Evolutionary conservation across 2,329 filamentous ascomycete genomes (phyloP), one percentile per base, ranked within the genome.

Genomic region (Tolypocladium pustulatum): DNA sequence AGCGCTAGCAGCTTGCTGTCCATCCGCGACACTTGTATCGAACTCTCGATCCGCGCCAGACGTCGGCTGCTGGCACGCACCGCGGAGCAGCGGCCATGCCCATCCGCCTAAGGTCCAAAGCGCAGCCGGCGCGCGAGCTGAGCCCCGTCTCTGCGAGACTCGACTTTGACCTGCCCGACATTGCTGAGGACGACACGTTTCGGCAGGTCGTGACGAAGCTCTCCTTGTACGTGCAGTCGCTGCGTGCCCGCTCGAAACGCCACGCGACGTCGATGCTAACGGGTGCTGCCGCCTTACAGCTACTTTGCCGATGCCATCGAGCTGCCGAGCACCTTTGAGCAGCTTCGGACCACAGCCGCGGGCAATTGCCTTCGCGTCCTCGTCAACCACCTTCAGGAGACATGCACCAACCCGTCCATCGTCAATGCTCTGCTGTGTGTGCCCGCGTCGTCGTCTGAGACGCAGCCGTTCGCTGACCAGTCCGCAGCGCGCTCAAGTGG

Each of bases 391-490:
- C 77, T 92, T 36, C 80, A 79, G 57, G 69, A 78, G 27, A 79
- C 79, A 25, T 86, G 86, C 65, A 84, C 83, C 59, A 88, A 91
- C 68, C 84, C 82, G 6, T 83, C 82, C 60, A 82, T 90, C 58
- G 85, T 91, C 52, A 88, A 87, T 66, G 87, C 88, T 55, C 75
- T 92, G 37, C 75, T 92, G 86, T 90, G 75, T 70, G 85, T 32
- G 36, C 17, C 22, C 32, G 1, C 30, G 17, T 10, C 49, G 12
- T 27, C 36, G 27, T 8, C 10, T 20, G 25, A 58, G 59, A 34
- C 32, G 41, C 54, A 57, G 61, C 32, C 37, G 20, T 64, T 25
- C 65, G 58, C 46, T 17, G n/a, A 52, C n/a, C 32, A 13, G 34
- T 15, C 25, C 17, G n/a, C 58, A 90, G 88, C 55, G 88, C 87